phyloP scores from a whole-genome alignment of 176 grass and related monocot genomes.

The Oryza glumipatula region DNA sequence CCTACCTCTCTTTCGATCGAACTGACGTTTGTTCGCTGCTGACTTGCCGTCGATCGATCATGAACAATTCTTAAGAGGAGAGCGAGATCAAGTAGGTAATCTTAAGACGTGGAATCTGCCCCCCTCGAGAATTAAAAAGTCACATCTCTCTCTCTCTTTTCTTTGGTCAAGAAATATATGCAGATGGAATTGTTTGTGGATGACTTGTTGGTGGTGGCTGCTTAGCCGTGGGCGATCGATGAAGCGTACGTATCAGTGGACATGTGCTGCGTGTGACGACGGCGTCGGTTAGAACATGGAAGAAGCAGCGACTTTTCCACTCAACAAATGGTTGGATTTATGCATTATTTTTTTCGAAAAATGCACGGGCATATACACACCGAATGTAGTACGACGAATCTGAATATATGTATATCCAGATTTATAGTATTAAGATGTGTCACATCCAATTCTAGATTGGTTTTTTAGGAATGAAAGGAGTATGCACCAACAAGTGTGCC shows the following conservation, averaged over 20 bases:
- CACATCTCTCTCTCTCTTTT: neutral
- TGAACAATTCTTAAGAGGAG: neutral
- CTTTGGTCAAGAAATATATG: neutral
- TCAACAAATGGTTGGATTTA: neutral
- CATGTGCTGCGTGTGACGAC: slow-evolving; percentile 24
- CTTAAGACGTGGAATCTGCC: slow-evolving; percentile 20
- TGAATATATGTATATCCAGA: too few species aligned
- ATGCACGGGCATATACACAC: too few species aligned
- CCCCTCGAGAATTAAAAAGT: neutral
- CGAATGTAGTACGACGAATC: too few species aligned
- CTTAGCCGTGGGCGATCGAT: neutral
- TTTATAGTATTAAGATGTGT: too few species aligned
- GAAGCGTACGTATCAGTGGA: neutral
- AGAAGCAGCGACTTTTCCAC: slow-evolving; percentile 18
- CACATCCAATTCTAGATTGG: too few species aligned
- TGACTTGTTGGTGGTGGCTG: neutral
- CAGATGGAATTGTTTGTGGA: neutral
- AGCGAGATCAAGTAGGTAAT: slow-evolving; percentile 6
- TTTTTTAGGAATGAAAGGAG: too few species aligned
- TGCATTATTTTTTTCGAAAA: neutral
- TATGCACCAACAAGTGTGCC: too few species aligned
- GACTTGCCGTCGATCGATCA: neutral
- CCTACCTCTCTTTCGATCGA: neutral
- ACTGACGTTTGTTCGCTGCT: neutral
- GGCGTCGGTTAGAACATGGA: neutral